phyloP scores from a whole-genome alignment of 2,329 filamentous ascomycete species.

The Kalmusia sp. region DNA sequence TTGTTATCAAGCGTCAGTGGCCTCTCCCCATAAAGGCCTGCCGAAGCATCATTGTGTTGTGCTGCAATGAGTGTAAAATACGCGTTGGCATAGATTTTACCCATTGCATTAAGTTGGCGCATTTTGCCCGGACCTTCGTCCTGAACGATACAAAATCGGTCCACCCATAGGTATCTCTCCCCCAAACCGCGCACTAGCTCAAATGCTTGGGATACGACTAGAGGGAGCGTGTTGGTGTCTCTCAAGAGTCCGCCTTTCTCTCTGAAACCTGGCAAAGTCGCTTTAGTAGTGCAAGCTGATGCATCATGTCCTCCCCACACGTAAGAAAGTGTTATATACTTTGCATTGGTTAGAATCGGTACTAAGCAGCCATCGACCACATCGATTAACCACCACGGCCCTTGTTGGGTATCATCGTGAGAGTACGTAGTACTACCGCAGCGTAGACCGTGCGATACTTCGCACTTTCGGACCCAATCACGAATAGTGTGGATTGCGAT shows the following conservation, averaged over 20 bases:
- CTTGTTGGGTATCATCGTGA: not conserved
- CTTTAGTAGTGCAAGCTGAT: slow-evolving; percentile 3
- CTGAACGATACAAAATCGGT: slow-evolving; percentile 19
- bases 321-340: slow-evolving; percentile 23
- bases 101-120: slow-evolving; percentile 19
- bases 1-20: not conserved
- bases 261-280: slow-evolving; percentile 8
- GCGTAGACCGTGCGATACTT: slow-evolving; percentile 4
- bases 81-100: slow-evolving; percentile 19
- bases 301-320: slow-evolving; percentile 18
- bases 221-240: slow-evolving; percentile 9
- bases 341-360: not conserved
- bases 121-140: slow-evolving; percentile 11
- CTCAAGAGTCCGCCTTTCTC: slow-evolving; percentile 6
- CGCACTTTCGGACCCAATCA: slow-evolving; percentile 13
- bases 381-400: slow-evolving; percentile 17
- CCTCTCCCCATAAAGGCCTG: slow-evolving; percentile 7
- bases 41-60: slow-evolving; percentile 8
- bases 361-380: slow-evolving; percentile 13
- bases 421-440: not conserved
- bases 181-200: slow-evolving; percentile 10
- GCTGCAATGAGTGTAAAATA: slow-evolving; percentile 22
- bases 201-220: slow-evolving; percentile 18
- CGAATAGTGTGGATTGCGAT: slow-evolving; percentile 1
- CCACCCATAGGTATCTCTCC: slow-evolving; percentile 17